Evolutionary conservation across 2,329 filamentous ascomycete species (phyloP), one percentile per base, ranked within the genome.

Genomic region (Claviceps sp.): DNA sequence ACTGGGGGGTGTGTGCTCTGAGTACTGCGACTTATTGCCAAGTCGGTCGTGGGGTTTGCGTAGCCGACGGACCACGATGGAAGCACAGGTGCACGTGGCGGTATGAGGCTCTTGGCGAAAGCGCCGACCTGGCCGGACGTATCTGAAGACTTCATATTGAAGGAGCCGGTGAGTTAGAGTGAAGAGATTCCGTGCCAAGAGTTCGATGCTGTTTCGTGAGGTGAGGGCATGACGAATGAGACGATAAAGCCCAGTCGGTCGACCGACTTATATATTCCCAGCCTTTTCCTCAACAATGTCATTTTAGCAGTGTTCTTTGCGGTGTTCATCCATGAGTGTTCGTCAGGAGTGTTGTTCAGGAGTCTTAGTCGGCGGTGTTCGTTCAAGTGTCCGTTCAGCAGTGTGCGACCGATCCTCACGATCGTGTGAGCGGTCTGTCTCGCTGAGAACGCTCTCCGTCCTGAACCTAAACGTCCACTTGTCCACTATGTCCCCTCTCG

Each of bases 61-160:
- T 79, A 78, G 43, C 84, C 71, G 59, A 78, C 76, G 3, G 83
- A 87, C 57, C 72, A 75, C 4, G 74, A 73, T 16, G 73, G 74
- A 72, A 71, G 85, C 60, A 68, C 65, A 53, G 72, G 69, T 53
- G 68, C 72, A 66, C 67, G 69, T 69, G 26, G 46, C 53, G 50
- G 48, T 40, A 48, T 41, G n/a, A n/a, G 37, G 20, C 16, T 6
- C 38, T 18, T 14, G 41, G 26, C 13, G 40, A 18, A 24, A 26
- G 22, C 20, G 37, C 34, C 42, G 38, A 42, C 13, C 16, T 26
- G 24, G 24, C 24, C 6, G 24, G 24, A 26, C 24, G 6, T 26
- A 26, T 26, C 24, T 26, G 24, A 26, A 26, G 24, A 26, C 24
- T 7, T 7, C 24, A 26, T 26, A 6, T 26, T 26, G 24, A 26